Evolutionary conservation across 768 basidiomycete species (phyloP).

Genomic region (Naganishia vaughanmartiniae): DNA sequence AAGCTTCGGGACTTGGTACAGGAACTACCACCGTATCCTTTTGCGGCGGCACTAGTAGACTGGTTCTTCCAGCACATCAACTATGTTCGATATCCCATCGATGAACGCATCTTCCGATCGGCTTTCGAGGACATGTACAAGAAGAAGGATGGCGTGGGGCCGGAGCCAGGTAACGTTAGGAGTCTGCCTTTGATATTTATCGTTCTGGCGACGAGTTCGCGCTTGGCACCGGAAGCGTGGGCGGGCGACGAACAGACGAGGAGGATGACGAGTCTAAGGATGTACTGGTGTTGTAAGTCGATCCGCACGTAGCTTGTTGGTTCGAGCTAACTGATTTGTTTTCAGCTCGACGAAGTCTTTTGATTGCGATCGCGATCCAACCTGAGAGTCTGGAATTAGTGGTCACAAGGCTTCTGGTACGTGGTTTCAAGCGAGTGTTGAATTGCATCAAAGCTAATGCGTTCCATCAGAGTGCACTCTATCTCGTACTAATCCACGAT

Average conservation of each 20-base stretch:
- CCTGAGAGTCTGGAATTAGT: constrained; percentile 89
- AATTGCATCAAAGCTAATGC: background rate
- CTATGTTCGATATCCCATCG: constrained; percentile 88
- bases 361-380: constrained; percentile 89
- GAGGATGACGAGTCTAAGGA: constrained; percentile 76
- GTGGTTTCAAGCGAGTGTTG: background rate
- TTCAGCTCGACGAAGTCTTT: constrained; percentile 75
- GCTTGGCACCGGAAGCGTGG: constrained; percentile 79
- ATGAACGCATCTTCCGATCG: constrained; percentile 75
- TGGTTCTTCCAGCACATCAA: constrained; percentile 68
- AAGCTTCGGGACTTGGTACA: constrained; percentile 85
- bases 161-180: constrained; percentile 31
- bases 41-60: constrained; percentile 74
- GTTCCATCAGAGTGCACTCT: constrained; percentile 63
- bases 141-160: constrained; percentile 31
- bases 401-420: constrained; percentile 76
- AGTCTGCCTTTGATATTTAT: constrained; percentile 83
- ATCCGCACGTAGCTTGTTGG: background rate
- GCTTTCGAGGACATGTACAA: constrained; percentile 64
- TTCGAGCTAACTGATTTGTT: background rate
- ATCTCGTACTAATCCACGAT: constrained; percentile 56
- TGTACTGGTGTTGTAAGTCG: constrained; percentile 90
- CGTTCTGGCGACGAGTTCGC: constrained; percentile 78
- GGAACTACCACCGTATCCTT: constrained; percentile 75
- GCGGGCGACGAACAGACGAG: constrained; percentile 73